These are phyloP conservation scores for Myochromella boudieri DNA, from an alignment of 768 basidiomycete species.

Conservation along the genomic window DNA sequence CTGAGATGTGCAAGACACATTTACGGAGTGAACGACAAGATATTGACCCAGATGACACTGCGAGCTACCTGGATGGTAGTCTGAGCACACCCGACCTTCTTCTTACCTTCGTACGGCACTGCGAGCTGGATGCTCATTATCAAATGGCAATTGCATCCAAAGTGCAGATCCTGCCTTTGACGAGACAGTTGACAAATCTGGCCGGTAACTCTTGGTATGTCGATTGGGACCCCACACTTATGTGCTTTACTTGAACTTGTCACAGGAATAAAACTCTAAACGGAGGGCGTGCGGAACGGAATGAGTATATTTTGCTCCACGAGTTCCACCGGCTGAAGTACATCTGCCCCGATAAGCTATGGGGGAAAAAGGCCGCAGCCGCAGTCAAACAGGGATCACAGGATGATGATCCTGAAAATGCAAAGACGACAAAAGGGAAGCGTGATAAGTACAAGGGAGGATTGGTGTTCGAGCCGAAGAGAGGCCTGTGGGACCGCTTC, in stretches of 20 bases:
- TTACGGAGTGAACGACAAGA: slow-evolving; percentile 87
- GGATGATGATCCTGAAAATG: slow-evolving; percentile 58
- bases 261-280: slow-evolving; percentile 94
- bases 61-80: slow-evolving; percentile 84
- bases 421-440: slow-evolving; percentile 63
- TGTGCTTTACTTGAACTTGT: background rate
- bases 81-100: slow-evolving; percentile 74
- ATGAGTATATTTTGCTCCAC: slow-evolving; percentile 97
- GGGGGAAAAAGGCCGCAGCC: slow-evolving; percentile 67
- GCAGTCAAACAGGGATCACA: slow-evolving; percentile 47
- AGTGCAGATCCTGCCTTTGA: slow-evolving; percentile 91
- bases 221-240: background rate
- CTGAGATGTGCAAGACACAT: slow-evolving; percentile 94
- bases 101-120: slow-evolving; percentile 87
- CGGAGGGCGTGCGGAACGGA: slow-evolving; percentile 96
- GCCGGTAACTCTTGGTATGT: slow-evolving; percentile 95
- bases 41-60: slow-evolving; percentile 94
- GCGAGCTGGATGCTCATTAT: slow-evolving; percentile 93
- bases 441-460: slow-evolving; percentile 99
- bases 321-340: slow-evolving; percentile 97
- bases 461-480: slow-evolving; percentile 94
- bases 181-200: slow-evolving; percentile 90
- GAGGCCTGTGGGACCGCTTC: slow-evolving; percentile 94
- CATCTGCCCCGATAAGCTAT: slow-evolving; percentile 93
- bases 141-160: slow-evolving; percentile 96